Conservation (phyloP, 148 eudicot genomes). For the Diospyros kaki region DNA sequence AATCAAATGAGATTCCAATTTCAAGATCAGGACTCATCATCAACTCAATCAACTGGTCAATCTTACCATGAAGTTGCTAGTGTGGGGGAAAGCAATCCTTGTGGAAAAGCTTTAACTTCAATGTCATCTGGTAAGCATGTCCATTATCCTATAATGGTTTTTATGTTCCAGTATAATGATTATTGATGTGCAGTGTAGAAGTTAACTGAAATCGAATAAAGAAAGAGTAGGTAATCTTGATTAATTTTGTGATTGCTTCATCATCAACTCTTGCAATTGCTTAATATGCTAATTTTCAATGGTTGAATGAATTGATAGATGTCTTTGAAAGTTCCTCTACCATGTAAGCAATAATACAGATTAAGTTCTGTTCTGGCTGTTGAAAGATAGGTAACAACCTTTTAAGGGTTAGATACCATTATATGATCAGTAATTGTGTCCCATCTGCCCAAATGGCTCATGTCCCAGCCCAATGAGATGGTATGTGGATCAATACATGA, state of each 20-base stretch:
- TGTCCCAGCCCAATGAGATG: too few relatives aligned
- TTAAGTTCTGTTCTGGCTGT: too few relatives aligned
- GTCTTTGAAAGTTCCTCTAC: not conserved
- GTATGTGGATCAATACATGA: too few relatives aligned
- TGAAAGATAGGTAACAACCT: too few relatives aligned
- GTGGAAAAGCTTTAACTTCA: conserved; percentile 25
- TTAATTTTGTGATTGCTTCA: not conserved
- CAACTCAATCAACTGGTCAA: conserved; percentile 67
- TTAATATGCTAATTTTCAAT: not conserved
- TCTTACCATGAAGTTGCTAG: conserved; percentile 39
- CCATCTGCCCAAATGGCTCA: too few relatives aligned
- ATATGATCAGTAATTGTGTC: too few relatives aligned
- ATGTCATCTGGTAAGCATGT: conserved; percentile 29
- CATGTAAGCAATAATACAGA: too few relatives aligned
- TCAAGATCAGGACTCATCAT: conserved; percentile 66
- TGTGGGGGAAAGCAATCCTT: conserved; percentile 32
- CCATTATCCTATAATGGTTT: not conserved
- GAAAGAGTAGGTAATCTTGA: not conserved
- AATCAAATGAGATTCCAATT: conserved; percentile 41
- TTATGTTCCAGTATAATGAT: not conserved
- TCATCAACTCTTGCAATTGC: not conserved
- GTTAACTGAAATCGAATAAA: not conserved
- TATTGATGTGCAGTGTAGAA: not conserved
- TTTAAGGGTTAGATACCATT: too few relatives aligned
- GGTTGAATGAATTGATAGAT: not conserved